These are phyloP conservation scores for Hygrophoropsis aurantiaca DNA, from an alignment of 768 basidiomycete genomes.

Conservation along the genomic window DNA sequence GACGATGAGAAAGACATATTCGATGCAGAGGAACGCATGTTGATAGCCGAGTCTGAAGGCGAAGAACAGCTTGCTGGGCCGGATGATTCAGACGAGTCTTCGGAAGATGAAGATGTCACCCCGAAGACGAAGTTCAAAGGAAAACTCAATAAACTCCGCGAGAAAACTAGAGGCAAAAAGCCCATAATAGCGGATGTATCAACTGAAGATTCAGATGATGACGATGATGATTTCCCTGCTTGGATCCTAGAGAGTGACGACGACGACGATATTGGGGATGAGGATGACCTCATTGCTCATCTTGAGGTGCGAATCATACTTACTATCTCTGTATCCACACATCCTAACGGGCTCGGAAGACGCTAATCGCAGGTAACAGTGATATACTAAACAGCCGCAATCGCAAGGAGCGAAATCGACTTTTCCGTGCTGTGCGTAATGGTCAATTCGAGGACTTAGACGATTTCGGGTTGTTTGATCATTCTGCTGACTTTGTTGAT, in stretches of 20 bases:
- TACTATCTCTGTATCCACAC: not conserved
- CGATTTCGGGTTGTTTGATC: conserved; percentile 18
- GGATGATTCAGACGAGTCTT: conserved; percentile 21
- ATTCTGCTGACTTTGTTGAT: conserved; percentile 23
- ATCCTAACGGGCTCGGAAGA: conserved; percentile 37
- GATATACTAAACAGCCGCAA: conserved; percentile 44
- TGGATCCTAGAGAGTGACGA: conserved; percentile 51
- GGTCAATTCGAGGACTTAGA: conserved; percentile 50
- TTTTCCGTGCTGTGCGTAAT: conserved; percentile 61
- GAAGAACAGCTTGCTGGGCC: conserved; percentile 5
- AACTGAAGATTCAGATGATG: conserved; percentile 32
- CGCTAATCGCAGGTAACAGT: conserved; percentile 58
- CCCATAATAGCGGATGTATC: conserved; percentile 13
- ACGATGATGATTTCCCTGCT: conserved; percentile 26
- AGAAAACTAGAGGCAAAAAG: conserved; percentile 14
- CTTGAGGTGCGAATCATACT: conserved; percentile 48
- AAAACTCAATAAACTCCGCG: conserved; percentile 32
- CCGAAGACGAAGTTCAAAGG: conserved; percentile 37
- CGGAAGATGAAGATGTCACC: conserved; percentile 36
- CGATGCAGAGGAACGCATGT: conserved; percentile 44
- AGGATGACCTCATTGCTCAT: conserved; percentile 48
- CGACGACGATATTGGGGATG: too few relatives aligned
- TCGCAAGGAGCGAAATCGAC: conserved; percentile 49
- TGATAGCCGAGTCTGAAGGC: conserved; percentile 36
- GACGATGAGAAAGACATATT: conserved; percentile 30